Evolutionary conservation across 176 grass and related monocot genomes (phyloP), one percentile per base, ranked within the genome.

Genomic region (Otatea glauca): DNA sequence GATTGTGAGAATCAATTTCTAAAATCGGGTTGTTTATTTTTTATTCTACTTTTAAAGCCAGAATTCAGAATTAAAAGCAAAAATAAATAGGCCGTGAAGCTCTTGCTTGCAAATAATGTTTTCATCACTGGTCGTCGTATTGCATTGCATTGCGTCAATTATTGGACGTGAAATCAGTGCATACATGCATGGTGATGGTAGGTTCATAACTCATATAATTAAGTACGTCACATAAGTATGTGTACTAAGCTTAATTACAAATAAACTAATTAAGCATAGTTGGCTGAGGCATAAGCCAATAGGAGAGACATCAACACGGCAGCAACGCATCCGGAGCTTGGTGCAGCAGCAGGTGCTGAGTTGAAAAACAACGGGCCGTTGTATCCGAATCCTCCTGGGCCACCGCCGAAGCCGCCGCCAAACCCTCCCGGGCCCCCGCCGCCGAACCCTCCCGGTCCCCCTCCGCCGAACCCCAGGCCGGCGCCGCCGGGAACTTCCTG

Each of bases 361-460:
- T 4, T 23, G 56, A 60, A 60, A 10, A 11, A 60, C 9, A 24
- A 23, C n/a, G 56, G 56, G n/a, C 80, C 70, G 16, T 58, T 58
- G 70, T 80, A 85, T 0, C 87, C 87, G 3, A 75, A 80, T 3
- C 82, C 78, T 37, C 35, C 35, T 37, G 35, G 35, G 35, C 35
- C 35, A 0, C 35, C 35, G 35, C 35, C 35, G 35, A 1, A 21
- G 35, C 39, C 35, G 35, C 35, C 35, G 35, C 84, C 84, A 6
- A 79, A 79, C 0, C 84, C 66, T 1, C 84, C 83, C 0, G 74
- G 45, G 41, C 63, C 62, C 13, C 86, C 79, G 16, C 35, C 35
- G 35, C 84, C 84, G 6, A 79, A 79, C 0, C 84, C 66, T 1
- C 84, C 83, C 0, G 74, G 45, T 23, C 63, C 62, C 13, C 86